phyloP scores from a whole-genome alignment of 2,329 filamentous ascomycete genomes.

The Claviceps humidiphila region DNA sequence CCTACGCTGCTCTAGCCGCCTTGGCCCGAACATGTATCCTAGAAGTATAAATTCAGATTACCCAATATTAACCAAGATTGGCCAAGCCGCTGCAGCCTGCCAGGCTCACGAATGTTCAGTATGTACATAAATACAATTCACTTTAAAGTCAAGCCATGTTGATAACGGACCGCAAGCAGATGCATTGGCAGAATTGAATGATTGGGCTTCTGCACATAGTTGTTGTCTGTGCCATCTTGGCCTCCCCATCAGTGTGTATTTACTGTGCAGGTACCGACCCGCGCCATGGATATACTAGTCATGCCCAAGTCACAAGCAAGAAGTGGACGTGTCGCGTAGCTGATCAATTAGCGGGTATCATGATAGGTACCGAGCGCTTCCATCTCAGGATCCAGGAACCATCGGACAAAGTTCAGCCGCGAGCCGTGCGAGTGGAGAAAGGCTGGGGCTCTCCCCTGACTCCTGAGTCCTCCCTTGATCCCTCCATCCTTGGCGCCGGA shows the following conservation, averaged over 20 bases:
- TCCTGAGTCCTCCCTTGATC: no score
- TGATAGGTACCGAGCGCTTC: not conserved
- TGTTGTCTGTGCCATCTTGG: no score
- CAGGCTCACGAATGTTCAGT: not conserved
- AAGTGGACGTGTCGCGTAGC: no score
- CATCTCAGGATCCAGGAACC: not conserved
- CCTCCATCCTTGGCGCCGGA: not conserved
- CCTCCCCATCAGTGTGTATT: no score
- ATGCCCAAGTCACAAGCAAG: no score
- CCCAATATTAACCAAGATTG: not conserved
- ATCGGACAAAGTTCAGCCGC: not conserved
- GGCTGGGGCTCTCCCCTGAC: not conserved
- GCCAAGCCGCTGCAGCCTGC: not conserved
- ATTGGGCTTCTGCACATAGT: no score
- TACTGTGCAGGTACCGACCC: no score
- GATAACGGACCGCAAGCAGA: no score
- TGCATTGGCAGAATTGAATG: no score
- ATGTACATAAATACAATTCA: not conserved
- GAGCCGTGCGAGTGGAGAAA: not conserved
- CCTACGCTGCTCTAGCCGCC: not conserved
- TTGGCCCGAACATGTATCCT: not conserved
- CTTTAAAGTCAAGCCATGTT: no score
- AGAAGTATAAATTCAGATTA: not conserved
- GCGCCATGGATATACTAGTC: no score
- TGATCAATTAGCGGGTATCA: no score